Evolutionary conservation across 2,329 filamentous ascomycete genomes (phyloP).

Genomic region (Phialophora expanda): DNA sequence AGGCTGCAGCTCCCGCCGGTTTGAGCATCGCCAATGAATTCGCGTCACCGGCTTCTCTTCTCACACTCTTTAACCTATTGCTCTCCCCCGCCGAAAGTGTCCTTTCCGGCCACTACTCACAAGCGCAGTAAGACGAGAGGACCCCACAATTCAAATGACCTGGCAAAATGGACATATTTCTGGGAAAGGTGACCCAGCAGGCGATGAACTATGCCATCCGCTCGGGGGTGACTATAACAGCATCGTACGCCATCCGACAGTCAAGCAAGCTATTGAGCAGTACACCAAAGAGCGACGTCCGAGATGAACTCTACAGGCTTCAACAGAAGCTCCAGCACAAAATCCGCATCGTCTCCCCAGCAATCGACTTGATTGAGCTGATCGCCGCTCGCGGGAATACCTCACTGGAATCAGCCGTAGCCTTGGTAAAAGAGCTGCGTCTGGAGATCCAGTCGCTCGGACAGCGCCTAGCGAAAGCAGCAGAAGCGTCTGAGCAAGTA

Average conservation of each 20-base stretch:
- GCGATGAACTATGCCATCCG: slow-evolving; percentile 92
- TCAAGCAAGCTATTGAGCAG: slow-evolving; percentile 77
- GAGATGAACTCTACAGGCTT: slow-evolving; percentile 72
- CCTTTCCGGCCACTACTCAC: background rate
- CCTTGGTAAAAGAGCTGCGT: slow-evolving; percentile 79
- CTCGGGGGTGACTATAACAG: slow-evolving; percentile 84
- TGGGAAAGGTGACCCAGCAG: slow-evolving; percentile 72
- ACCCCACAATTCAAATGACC: background rate
- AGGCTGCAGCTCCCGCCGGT: slow-evolving; percentile 20
- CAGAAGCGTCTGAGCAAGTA: slow-evolving; percentile 64
- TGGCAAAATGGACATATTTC: slow-evolving; percentile 71
- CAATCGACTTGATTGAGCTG: slow-evolving; percentile 89
- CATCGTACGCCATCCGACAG: slow-evolving; percentile 81
- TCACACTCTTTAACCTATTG: background rate
- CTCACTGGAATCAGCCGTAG: slow-evolving; percentile 81
- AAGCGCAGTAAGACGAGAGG: background rate
- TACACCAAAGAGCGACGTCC: slow-evolving; percentile 69
- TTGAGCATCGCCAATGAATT: background rate
- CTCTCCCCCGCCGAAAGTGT: background rate
- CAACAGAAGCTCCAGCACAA: slow-evolving; percentile 81
- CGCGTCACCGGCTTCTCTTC: background rate
- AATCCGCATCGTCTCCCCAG: slow-evolving; percentile 87
- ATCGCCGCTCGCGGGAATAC: slow-evolving; percentile 80
- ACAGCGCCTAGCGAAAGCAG: slow-evolving; percentile 72
- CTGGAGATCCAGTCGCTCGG: slow-evolving; percentile 83